Conservation (phyloP, 1,284 basidiomycete genomes). For the Cutaneotrichosporon cutaneum region DNA sequence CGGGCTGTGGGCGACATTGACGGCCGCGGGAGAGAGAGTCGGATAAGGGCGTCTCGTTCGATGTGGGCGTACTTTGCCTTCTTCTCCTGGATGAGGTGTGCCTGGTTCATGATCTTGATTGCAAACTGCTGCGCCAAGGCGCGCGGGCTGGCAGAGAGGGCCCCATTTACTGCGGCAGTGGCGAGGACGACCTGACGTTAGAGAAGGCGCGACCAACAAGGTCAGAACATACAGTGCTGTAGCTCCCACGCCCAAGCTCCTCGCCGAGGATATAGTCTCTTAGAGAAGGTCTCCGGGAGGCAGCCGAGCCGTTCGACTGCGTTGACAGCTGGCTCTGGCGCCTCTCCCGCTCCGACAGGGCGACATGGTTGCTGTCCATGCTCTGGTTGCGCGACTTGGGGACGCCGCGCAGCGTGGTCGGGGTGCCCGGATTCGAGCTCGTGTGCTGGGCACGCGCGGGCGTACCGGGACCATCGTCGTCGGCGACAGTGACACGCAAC, state of each 20-base stretch:
- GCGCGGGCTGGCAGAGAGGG: constrained; percentile 6
- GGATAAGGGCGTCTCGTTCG: constrained; percentile 56
- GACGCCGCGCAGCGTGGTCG: neutral
- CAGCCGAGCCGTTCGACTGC: constrained; percentile 22
- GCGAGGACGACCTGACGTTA: constrained; percentile 12
- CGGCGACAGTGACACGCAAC: constrained; percentile 1
- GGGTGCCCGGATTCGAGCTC: neutral
- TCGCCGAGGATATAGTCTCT: constrained; percentile 51
- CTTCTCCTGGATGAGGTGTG: constrained; percentile 55
- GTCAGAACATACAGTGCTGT: constrained; percentile 45
- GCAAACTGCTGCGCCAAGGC: constrained; percentile 46
- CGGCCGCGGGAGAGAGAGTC: constrained; percentile 48
- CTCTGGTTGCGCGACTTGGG: constrained; percentile 7
- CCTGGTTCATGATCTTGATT: constrained; percentile 58
- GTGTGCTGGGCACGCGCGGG: constrained; percentile 1
- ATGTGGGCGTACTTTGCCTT: constrained; percentile 59
- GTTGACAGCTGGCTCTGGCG: constrained; percentile 39
- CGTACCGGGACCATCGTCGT: constrained; percentile 11
- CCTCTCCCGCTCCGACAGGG: constrained; percentile 33
- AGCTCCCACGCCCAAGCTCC: constrained; percentile 52
- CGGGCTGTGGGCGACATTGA: neutral
- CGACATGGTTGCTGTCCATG: constrained; percentile 5
- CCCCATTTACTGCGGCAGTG: constrained; percentile 2
- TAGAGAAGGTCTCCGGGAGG: constrained; percentile 31
- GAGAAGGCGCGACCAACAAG: neutral